phyloP scores from a whole-genome alignment of 106 monocot genomes.

The Allium fistulosum region DNA sequence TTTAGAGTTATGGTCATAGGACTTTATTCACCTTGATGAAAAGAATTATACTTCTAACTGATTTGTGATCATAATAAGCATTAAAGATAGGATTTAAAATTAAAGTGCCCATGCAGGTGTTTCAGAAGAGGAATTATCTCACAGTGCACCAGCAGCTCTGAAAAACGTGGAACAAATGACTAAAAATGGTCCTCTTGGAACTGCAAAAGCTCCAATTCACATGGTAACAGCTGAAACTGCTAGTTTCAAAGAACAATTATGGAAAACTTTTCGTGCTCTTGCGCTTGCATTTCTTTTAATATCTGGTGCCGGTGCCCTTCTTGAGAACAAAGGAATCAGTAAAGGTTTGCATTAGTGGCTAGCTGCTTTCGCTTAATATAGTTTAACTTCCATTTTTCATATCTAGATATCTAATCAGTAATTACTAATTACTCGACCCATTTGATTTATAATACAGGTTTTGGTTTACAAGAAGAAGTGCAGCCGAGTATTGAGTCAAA shows the following conservation, averaged over 20 bases:
- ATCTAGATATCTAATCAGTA: not conserved
- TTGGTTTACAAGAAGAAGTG: slow-evolving; percentile 94
- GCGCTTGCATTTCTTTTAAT: slow-evolving; percentile 82
- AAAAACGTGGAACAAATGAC: slow-evolving; percentile 41
- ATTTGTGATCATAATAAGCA: no score
- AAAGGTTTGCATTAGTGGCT: slow-evolving; percentile 50
- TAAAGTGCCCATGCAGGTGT: no score
- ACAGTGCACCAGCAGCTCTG: slow-evolving; percentile 32
- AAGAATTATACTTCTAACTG: no score
- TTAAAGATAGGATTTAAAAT: no score
- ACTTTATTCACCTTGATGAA: no score
- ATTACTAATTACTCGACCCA: not conserved
- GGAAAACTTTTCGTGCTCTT: slow-evolving; percentile 82
- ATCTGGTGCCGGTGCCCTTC: slow-evolving; percentile 89
- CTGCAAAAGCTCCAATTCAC: slow-evolving; percentile 85
- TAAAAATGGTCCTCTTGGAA: slow-evolving; percentile 73
- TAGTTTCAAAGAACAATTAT: slow-evolving; percentile 86
- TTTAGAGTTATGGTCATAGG: no score
- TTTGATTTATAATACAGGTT: slow-evolving; percentile 28
- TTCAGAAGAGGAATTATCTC: slow-evolving; percentile 31
- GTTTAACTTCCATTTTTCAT: not conserved
- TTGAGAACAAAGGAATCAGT: slow-evolving; percentile 90
- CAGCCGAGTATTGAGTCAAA: slow-evolving; percentile 90
- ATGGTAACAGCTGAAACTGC: slow-evolving; percentile 79
- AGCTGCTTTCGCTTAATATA: not conserved